Base-by-base conservation (phyloP, 2,329 filamentous ascomycete species). In the Aspergillus brasiliensis region DNA sequence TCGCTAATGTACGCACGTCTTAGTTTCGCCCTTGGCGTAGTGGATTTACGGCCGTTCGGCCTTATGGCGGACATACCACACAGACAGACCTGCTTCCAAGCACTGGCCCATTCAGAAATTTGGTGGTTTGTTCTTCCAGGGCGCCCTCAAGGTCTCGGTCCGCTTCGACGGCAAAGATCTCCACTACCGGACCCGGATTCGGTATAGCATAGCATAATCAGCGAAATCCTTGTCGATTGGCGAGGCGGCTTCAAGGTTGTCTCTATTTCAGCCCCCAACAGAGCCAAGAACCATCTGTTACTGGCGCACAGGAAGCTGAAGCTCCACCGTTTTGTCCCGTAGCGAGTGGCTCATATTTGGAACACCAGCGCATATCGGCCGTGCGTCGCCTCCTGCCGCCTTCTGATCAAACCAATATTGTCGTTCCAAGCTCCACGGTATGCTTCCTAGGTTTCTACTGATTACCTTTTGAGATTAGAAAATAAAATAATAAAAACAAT, bases 141-240 rank as follows among this genome's bases (percentile, higher is more conserved):
- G 53, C 46, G 11, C 40, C 15, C 11, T 49, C 31, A 28, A 51
- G 42, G 53, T 56, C 49, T 56, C 53, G 42, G 54, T 44, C 54
- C 54, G 31, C 54, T 15, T 57, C 44, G 51, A 48, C 54, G 54
- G 42, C 54, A 38, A 56, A 42, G 46, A 27, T 38, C 54, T 31
- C 54, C 28, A 51, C 54, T 51, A 40, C 21, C 27, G 23, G 55
- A 21, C 55, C 31, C 11, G 31, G 10, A 34, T 34, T 34, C 31
- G 13, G 31, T 2, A 34, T 34, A 34, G 31, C 1, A 34, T 34
- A 6, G 31, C 31, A 34, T 34, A 11, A 13, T 13, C 11, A 15
- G 10, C 31, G 31, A 34, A 34, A 15, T 4, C 31, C 31, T 34
- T 34, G 10, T 11, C 31, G 31, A 34, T 34, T 10, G 3, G 28